A percentile compares a stretch with the other conserved stretches of the same genome.
phyloP scores from a whole-genome alignment of 208 protist genomes.

The Borovskyia barvae region DNA sequence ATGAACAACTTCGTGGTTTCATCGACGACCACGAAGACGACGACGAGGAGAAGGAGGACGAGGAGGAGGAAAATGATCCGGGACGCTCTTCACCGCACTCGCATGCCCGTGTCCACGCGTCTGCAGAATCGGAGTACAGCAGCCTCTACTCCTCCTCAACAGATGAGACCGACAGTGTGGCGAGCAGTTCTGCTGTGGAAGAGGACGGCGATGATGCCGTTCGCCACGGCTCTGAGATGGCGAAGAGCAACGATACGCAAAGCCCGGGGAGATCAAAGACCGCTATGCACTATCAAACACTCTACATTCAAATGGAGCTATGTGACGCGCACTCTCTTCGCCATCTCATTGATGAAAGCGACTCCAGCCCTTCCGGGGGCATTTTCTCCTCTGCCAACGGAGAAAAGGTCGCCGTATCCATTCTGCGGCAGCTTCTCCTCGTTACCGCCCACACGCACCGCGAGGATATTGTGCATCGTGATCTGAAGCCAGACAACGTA shows the following conservation, averaged over 20 bases:
- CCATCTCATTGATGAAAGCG: conserved; percentile 71
- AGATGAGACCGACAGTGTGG: conserved; percentile 4
- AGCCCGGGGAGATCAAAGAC: background rate
- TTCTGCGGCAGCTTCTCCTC: conserved; percentile 75
- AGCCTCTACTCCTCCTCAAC: conserved; percentile 11
- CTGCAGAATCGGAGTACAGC: background rate
- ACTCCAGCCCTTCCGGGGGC: conserved; percentile 27
- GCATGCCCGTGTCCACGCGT: background rate
- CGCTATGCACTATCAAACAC: conserved; percentile 38
- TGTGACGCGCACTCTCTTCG: conserved; percentile 70
- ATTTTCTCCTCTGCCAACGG: conserved; percentile 53
- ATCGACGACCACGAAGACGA: conserved; percentile 37
- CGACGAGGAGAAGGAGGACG: conserved; percentile 20
- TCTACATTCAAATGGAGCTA: conserved; percentile 90
- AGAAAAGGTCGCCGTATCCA: conserved; percentile 57
- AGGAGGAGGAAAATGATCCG: conserved; percentile 2
- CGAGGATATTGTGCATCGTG: conserved; percentile 73
- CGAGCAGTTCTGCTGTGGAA: too few species aligned
- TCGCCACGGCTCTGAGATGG: too few species aligned
- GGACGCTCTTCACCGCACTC: background rate
- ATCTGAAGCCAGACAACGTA: conserved; percentile 85
- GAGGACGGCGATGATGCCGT: too few species aligned
- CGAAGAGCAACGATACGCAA: too few species aligned
- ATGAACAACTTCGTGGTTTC: conserved; percentile 68
- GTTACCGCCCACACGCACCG: conserved; percentile 77